Evolutionary conservation across 306 rosid species (phyloP).

Genomic region (Citrullus mucosospermus): DNA sequence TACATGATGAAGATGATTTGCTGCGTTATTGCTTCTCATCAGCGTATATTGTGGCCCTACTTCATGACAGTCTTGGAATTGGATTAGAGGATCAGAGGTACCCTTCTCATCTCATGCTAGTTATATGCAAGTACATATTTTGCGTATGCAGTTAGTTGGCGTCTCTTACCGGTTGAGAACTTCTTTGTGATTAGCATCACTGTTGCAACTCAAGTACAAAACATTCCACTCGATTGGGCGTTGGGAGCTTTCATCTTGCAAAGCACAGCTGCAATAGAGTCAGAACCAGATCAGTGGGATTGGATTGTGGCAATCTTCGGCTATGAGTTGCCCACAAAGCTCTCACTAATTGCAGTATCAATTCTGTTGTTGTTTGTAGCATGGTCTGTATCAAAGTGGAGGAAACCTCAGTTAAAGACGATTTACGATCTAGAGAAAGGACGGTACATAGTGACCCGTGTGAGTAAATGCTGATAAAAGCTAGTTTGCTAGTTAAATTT

Average conservation of each 20-base stretch:
- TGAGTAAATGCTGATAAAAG: conserved; percentile 30
- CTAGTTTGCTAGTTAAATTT: neutral
- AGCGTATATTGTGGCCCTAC: conserved; percentile 81
- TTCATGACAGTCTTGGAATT: conserved; percentile 91
- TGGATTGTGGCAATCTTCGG: conserved; percentile 41
- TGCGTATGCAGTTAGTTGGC: neutral
- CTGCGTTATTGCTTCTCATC: conserved; percentile 89
- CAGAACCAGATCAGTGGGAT: conserved; percentile 18
- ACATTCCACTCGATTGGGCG: conserved; percentile 92
- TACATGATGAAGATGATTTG: conserved; percentile 59
- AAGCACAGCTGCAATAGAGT: conserved; percentile 36
- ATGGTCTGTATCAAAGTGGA: conserved; percentile 81
- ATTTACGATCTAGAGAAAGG: conserved; percentile 84
- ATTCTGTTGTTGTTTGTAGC: conserved; percentile 50
- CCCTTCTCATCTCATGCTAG: neutral
- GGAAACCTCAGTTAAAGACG: conserved; percentile 85
- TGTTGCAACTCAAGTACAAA: conserved; percentile 65
- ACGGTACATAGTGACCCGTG: conserved; percentile 64
- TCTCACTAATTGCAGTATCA: conserved; percentile 41
- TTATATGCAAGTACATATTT: neutral
- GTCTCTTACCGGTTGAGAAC: conserved; percentile 13
- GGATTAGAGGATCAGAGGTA: conserved; percentile 79
- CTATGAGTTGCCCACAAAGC: conserved; percentile 40
- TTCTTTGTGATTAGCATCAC: conserved; percentile 41
- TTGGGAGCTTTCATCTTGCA: conserved; percentile 93